Evolutionary conservation across 2,329 filamentous ascomycete species (phyloP).

Genomic region (Magnaporthiopsis rhizophila): DNA sequence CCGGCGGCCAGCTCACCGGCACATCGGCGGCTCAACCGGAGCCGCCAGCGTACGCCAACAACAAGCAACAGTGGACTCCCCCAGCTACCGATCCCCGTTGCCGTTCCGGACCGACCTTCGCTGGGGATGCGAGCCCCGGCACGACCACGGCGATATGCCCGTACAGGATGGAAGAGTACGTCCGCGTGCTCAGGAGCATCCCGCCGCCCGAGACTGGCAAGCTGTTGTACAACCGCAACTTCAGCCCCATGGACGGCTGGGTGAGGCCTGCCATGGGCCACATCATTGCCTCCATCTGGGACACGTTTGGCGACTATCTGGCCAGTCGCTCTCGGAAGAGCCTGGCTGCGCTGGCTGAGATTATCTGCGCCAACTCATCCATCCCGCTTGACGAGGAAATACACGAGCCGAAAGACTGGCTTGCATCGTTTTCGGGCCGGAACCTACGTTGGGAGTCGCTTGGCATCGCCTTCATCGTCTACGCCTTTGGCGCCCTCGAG

Average conservation of each 20-base stretch:
- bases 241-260: slow-evolving; percentile 7
- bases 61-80: not conserved
- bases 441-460: slow-evolving; percentile 7
- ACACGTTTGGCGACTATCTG: not conserved
- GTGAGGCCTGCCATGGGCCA: not conserved
- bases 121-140: not conserved
- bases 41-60: not conserved
- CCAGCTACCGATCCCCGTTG: not conserved
- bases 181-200: slow-evolving; percentile 3
- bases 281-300: slow-evolving; percentile 6
- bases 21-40: not conserved
- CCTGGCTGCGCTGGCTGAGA: slow-evolving; percentile 4
- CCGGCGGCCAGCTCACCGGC: not conserved
- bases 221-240: not conserved
- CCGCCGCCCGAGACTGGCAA: not conserved
- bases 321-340: not conserved
- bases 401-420: slow-evolving; percentile 5
- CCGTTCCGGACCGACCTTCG: not conserved
- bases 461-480: slow-evolving; percentile 4
- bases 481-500: slow-evolving; percentile 1
- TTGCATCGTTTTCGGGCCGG: slow-evolving; percentile 5
- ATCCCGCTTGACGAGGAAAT: not conserved
- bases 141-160: not conserved
- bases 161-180: slow-evolving; percentile 1
- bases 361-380: slow-evolving; percentile 1